A percentile compares a stretch with the other conserved stretches of the same genome.
These are phyloP conservation scores for Trichoderma afroharzianum DNA, from an alignment of 2,329 filamentous ascomycete genomes.

Conservation along the genomic window DNA sequence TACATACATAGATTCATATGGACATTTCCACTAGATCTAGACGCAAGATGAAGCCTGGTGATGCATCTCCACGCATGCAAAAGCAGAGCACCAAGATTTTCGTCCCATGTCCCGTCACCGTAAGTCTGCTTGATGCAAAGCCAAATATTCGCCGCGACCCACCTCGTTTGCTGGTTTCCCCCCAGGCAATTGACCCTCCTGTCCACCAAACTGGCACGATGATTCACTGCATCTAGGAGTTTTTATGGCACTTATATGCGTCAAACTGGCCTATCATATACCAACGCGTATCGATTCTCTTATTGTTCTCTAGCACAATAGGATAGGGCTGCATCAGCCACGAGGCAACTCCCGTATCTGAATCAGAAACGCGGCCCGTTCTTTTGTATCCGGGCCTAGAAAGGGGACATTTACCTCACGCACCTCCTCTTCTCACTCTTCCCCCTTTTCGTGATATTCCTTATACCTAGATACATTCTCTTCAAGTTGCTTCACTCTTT, in stretches of 20 bases:
- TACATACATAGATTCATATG: neutral
- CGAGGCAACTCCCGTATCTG: neutral
- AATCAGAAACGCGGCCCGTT: neutral
- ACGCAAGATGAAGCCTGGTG: neutral
- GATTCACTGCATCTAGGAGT: constrained; percentile 1
- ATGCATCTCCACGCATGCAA: neutral
- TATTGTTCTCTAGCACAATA: neutral
- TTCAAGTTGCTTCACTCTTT: neutral
- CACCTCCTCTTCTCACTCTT: neutral
- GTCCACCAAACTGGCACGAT: neutral
- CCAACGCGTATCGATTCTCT: neutral
- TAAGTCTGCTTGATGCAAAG: neutral
- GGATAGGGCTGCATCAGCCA: neutral
- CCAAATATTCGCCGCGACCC: neutral
- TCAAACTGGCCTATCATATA: neutral
- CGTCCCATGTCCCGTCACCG: neutral
- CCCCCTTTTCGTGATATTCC: neutral
- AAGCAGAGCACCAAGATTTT: neutral
- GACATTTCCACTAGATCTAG: neutral
- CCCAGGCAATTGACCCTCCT: neutral
- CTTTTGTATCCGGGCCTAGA: neutral
- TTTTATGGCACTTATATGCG: neutral
- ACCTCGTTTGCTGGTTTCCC: neutral
- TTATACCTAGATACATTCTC: neutral
- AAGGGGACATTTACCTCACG: neutral